Conservation (phyloP, 2,329 filamentous ascomycete genomes). For the Aspergillus phoenicis region DNA sequence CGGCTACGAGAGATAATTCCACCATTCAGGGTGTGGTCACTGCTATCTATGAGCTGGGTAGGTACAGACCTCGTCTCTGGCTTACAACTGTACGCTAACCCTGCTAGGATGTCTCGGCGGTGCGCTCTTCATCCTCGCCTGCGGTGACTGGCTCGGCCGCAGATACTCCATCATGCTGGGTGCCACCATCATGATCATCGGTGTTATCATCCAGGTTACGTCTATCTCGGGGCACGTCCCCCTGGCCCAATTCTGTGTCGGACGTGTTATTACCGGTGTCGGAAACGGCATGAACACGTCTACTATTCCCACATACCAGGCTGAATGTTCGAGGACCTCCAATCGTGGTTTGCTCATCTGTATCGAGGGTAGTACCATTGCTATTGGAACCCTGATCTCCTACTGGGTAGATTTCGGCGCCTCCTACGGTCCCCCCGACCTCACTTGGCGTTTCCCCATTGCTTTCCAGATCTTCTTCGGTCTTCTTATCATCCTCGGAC, state of each 20-base stretch:
- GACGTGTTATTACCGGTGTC: slow-evolving; percentile 42
- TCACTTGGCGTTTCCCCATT: slow-evolving; percentile 50
- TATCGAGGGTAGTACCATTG: slow-evolving; percentile 38
- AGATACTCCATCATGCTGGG: slow-evolving; percentile 55
- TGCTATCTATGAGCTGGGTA: slow-evolving; percentile 18
- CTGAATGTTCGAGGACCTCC: slow-evolving; percentile 37
- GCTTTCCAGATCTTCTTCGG: slow-evolving; percentile 52
- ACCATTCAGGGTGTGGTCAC: slow-evolving; percentile 19
- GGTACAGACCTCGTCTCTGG: background rate
- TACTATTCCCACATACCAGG: slow-evolving; percentile 45
- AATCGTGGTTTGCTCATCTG: slow-evolving; percentile 40
- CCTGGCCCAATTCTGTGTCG: slow-evolving; percentile 46
- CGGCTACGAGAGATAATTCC: slow-evolving; percentile 11
- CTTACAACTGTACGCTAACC: background rate
- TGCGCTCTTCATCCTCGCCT: slow-evolving; percentile 33
- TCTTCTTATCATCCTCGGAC: slow-evolving; percentile 24
- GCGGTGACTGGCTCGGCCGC: slow-evolving; percentile 36
- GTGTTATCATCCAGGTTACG: slow-evolving; percentile 33
- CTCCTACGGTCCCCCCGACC: slow-evolving; percentile 34
- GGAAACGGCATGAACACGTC: slow-evolving; percentile 42
- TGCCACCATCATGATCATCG: slow-evolving; percentile 50
- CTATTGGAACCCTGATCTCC: slow-evolving; percentile 35
- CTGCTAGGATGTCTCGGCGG: slow-evolving; percentile 45
- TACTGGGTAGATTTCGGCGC: slow-evolving; percentile 42
- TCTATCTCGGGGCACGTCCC: slow-evolving; percentile 28